Base-by-base conservation (phyloP, 352 stramenopile genomes). In the Phytophthora colocasiae region DNA sequence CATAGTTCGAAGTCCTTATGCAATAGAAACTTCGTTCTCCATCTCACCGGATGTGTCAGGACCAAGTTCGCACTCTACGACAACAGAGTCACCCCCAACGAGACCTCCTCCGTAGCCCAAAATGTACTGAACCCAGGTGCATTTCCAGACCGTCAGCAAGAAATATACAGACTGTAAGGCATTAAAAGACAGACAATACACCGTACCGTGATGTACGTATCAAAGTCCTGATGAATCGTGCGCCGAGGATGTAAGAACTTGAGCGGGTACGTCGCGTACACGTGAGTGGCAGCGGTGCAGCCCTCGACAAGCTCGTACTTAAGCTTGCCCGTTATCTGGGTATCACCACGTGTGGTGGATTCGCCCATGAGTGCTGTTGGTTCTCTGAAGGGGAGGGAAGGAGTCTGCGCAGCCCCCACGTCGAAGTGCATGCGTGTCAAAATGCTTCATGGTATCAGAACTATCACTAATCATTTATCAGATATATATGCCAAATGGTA, bases 181-280 rank as follows among this genome's bases (percentile, higher is more conserved):
- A 34, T 34, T 22, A 22, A 22, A 22, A 22, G 22, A 22, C 22
- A 2, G 22, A 22, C 22, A 22, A 43, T 45, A 4, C 27, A 10
- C 61, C 81, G 38, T 41, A 94, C 88, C 52, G 85, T 93, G 46
- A 95, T 83, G 65, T 78, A 89, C 17, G 86, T 92, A 63, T 90
- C 83, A 44, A 85, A 87, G 26, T 69, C 48, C 34, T 85, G 83
- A 50, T 83, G 75, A 36, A 93, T 82, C 15, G 78, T 81, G 14
- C 72, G 74, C 36, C 76, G 80, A 41, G 88, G 88, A 36, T 94
- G 88, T 26, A 96, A 76, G 66, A 96, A 96, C 66, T 96, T 96
- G 67, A 96, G 71, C 51, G 88, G 88, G 41, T 96, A 96, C 59
- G 85, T 90, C 47, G 85, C 88, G 67, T 87, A 95, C 57, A 89